Evolutionary conservation across 768 basidiomycete genomes (phyloP).

Genomic region (Panaeolus cyanescens): DNA sequence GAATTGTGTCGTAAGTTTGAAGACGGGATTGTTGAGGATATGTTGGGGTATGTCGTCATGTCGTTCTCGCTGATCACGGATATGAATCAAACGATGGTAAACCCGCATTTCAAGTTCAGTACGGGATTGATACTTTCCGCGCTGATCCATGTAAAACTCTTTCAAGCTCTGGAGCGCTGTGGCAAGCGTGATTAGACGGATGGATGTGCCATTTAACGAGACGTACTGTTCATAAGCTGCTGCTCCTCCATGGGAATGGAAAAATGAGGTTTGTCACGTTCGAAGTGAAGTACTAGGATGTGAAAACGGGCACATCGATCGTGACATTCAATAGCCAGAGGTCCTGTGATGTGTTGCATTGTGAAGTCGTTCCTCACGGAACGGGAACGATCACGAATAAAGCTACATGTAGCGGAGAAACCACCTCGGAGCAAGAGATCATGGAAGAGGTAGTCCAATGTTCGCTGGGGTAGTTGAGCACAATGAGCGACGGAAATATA

Average conservation of each 20-base stretch:
- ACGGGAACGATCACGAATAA: conserved; percentile 91
- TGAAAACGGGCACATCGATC: conserved; percentile 95
- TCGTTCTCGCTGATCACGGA: conserved; percentile 80
- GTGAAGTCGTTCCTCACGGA: conserved; percentile 93
- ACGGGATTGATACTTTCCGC: conserved; percentile 64
- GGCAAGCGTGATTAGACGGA: not conserved
- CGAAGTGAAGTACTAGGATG: conserved; percentile 75
- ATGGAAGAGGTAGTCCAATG: conserved; percentile 91
- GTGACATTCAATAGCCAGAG: conserved; percentile 83
- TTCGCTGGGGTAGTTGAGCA: conserved; percentile 49
- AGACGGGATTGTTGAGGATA: conserved; percentile 72
- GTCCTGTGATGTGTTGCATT: conserved; percentile 82
- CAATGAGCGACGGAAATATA: conserved; percentile 2
- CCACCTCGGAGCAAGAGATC: conserved; percentile 72
- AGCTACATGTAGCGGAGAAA: conserved; percentile 71
- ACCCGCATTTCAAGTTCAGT: conserved; percentile 96
- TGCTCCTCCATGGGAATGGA: conserved; percentile 79
- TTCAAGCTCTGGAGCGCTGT: conserved; percentile 89
- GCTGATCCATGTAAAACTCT: conserved; percentile 90
- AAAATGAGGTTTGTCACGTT: conserved; percentile 59
- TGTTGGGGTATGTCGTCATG: conserved; percentile 70
- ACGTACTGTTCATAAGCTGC: conserved; percentile 84
- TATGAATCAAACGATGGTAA: conserved; percentile 90
- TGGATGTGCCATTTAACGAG: not conserved
- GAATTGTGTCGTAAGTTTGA: conserved; percentile 81